phyloP scores from a whole-genome alignment of 2,329 filamentous ascomycete genomes.

The Penicillium verrucosum region DNA sequence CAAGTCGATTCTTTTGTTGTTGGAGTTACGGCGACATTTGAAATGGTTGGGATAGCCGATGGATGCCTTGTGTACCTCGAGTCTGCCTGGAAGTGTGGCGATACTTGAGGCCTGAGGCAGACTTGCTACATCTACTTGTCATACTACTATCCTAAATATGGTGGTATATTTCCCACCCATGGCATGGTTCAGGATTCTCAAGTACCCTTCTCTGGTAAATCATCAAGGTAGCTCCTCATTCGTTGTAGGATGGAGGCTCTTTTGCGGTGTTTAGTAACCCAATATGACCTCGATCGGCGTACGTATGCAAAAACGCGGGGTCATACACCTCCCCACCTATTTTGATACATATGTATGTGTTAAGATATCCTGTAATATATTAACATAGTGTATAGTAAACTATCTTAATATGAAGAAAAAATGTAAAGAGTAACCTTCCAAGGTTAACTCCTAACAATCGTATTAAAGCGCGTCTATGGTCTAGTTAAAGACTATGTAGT shows the following conservation, averaged over 20 bases:
- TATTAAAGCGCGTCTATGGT: too few relatives aligned
- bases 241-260: background rate
- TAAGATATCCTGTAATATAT: too few relatives aligned
- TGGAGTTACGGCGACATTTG: background rate
- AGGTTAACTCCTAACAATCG: background rate
- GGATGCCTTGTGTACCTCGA: background rate
- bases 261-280: background rate
- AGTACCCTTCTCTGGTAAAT: background rate
- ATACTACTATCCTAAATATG: background rate
- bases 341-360: too few relatives aligned
- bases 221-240: background rate
- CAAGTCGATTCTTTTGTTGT: background rate
- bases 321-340: background rate
- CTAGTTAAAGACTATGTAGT: too few relatives aligned
- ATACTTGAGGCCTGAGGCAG: background rate
- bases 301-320: background rate
- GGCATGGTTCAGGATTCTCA: background rate
- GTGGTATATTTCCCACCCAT: background rate
- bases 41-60: background rate
- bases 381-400: too few relatives aligned
- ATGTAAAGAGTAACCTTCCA: background rate
- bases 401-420: background rate
- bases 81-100: conserved; percentile 2
- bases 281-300: background rate
- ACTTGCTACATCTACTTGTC: background rate